These are phyloP conservation scores for Malassezia obtusa DNA, from an alignment of 1,284 basidiomycete genomes.

Conservation along the genomic window DNA sequence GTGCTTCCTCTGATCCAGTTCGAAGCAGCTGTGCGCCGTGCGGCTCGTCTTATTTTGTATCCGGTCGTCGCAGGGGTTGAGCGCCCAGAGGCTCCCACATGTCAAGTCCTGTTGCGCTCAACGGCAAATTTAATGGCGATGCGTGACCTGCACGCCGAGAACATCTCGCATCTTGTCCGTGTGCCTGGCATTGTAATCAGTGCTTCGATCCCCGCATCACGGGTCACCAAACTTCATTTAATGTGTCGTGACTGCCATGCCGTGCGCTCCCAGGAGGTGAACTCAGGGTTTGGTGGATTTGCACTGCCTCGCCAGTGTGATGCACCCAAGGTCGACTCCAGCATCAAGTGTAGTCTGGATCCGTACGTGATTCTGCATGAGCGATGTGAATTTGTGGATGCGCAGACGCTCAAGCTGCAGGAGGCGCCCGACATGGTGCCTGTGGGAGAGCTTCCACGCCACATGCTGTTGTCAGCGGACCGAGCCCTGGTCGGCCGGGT, in stretches of 20 bases:
- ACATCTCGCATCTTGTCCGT: slow-evolving; percentile 88
- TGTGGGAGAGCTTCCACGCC: slow-evolving; percentile 90
- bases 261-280: slow-evolving; percentile 60
- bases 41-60: slow-evolving; percentile 41
- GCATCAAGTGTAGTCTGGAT: slow-evolving; percentile 78
- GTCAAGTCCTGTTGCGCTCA: slow-evolving; percentile 80
- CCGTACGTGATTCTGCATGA: slow-evolving; percentile 94
- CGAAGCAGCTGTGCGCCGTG: slow-evolving; percentile 40
- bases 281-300: slow-evolving; percentile 75
- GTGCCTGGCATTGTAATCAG: slow-evolving; percentile 98
- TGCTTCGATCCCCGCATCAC: slow-evolving; percentile 81
- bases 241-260: slow-evolving; percentile 84
- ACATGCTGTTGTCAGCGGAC: slow-evolving; percentile 87
- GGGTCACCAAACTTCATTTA: slow-evolving; percentile 81
- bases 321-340: slow-evolving; percentile 44
- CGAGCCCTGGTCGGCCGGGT: slow-evolving; percentile 44
- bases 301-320: slow-evolving; percentile 41
- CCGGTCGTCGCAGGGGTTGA: slow-evolving; percentile 32
- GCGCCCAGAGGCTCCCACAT: slow-evolving; percentile 55
- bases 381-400: slow-evolving; percentile 86
- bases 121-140: slow-evolving; percentile 81
- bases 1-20: slow-evolving; percentile 30
- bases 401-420: slow-evolving; percentile 92
- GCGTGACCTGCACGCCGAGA: slow-evolving; percentile 70
- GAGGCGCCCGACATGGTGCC: slow-evolving; percentile 99